Evolutionary conservation across 345 rosid genomes (phyloP), one percentile per base, ranked within the genome.

Genomic region (Murraya paniculata): DNA sequence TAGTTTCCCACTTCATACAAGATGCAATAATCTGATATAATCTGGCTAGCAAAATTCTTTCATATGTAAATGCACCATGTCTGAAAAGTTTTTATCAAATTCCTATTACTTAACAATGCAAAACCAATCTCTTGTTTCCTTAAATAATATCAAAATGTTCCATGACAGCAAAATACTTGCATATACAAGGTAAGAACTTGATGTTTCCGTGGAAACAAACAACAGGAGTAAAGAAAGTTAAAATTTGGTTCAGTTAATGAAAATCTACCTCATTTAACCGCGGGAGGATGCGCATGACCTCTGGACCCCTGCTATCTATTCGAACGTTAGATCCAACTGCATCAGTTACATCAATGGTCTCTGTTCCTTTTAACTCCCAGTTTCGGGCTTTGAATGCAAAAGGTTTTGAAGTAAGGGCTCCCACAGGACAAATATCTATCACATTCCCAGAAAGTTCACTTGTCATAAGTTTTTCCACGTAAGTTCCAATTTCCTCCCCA

Each of bases 391-490:
- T 96, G 83, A 96, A 96, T 69, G 98, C 99, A 89, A 94, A 96
- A 2, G 99, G 98, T 82, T 96, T 96, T 35, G 99, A 96, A 57
- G 98, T 96, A 69, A 96, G 92, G 72, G 99, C 98, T 68, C 99
- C 98, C 21, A 94, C 99, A 68, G 99, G 99, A 86, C 99, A 96
- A 27, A 96, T 96, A 76, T 96, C 99, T 38, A 96, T 96, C 11
- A 94, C 97, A 73, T 94, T 96, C 88, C 99, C 99, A 79, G 98
- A 94, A 71, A 96, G 98, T 79, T 96, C 99, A 87, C 99, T 96
- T 65, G 97, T 91, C 99, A 96, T 96, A 80, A 96, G 98, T 81
- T 89, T 96, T 80, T 96, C 99, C 69, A 96, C 99, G 55, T 96
- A 96, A 77, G 99, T 96, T 72, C 99, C 99, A 74, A 96, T 96